Base-by-base conservation (phyloP, 2,329 filamentous ascomycete species). In the Dryadomyces sulphureus region DNA sequence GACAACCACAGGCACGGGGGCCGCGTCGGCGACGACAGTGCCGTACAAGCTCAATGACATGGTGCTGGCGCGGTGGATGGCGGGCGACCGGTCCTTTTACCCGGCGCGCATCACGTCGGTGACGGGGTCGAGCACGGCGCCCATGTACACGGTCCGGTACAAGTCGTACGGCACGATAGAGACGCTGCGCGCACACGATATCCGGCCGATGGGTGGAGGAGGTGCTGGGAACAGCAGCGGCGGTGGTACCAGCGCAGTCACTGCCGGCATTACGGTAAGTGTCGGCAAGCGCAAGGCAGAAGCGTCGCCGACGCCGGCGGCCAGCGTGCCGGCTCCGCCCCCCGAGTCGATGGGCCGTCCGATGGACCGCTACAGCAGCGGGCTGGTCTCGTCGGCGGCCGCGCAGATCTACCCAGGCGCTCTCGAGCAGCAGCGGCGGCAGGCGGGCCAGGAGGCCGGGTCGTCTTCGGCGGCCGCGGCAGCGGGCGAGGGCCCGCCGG, bases 131-230 rank as follows among this genome's bases (percentile, higher is more conserved):
- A 81, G 82, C n/a, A 84, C 79, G 38, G 84, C 86, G 45, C 90
- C 89, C 32, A 85, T 95, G 52, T 98, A 95, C 62, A 83, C 86
- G 41, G 89, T 98, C 62, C 92, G 84, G 55, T 98, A 96, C 71
- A 90, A 93, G 65, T 85, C 79, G 57, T 96, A 96, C 65, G 77
- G 81, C 52, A 87, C 75, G 20, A 86, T 82, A 40, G 88, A 94
- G 63, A 92, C 84, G 30, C 65, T 94, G 50, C 77, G 81, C 49
- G 78, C 83, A 50, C 81, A 83, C 62, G 88, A 96, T 57, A 85
- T 95, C 53, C 81, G 85, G 56, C 85, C 88, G 43, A 67, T 92
- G 32, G 75, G 44, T 3, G 14, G 16, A 4, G 12, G 34, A 8
- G n/a, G n/a, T n/a, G n/a, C n/a, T n/a, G 34, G 27, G 16, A 32